These are phyloP conservation scores for Annulohypoxylon maeteangense DNA, from an alignment of 495 filamentous ascomycete genomes.

Conservation along the genomic window DNA sequence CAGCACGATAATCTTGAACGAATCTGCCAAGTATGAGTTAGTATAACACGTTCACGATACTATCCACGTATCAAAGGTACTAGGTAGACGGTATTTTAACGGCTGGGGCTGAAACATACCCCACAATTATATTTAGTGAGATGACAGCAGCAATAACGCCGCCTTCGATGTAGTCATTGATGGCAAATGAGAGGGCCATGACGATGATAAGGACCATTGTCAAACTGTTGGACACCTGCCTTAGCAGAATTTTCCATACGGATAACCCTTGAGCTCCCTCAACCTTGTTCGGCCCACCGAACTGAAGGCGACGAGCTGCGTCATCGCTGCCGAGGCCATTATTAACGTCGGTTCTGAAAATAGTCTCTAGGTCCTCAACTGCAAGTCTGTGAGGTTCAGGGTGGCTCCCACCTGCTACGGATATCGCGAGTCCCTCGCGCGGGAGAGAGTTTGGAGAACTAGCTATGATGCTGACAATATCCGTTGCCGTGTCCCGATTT, in stretches of 20 bases:
- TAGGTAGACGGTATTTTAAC: no score
- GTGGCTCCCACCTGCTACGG: slow-evolving; percentile 18
- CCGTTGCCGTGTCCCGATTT: slow-evolving; percentile 27
- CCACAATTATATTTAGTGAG: slow-evolving; percentile 75
- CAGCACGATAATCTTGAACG: slow-evolving; percentile 76
- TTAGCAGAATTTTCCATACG: slow-evolving; percentile 65
- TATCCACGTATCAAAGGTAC: background rate
- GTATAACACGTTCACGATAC: background rate
- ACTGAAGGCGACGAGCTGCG: slow-evolving; percentile 56
- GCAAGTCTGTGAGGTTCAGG: slow-evolving; percentile 42
- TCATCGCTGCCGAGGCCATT: slow-evolving; percentile 56
- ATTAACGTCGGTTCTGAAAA: slow-evolving; percentile 41
- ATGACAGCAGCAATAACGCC: slow-evolving; percentile 80
- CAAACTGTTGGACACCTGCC: slow-evolving; percentile 65
- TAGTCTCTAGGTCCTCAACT: slow-evolving; percentile 35
- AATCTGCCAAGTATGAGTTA: slow-evolving; percentile 56
- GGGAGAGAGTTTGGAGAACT: background rate
- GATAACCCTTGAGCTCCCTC: slow-evolving; percentile 62
- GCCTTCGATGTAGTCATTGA: slow-evolving; percentile 79
- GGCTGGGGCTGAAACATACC: slow-evolving; percentile 50
- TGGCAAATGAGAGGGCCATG: slow-evolving; percentile 79
- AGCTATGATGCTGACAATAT: background rate
- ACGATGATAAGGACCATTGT: slow-evolving; percentile 73
- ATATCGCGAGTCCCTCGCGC: slow-evolving; percentile 14
- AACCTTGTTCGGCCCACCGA: slow-evolving; percentile 63